phyloP scores from a whole-genome alignment of 176 grass and related monocot species.

The Eremochloa ophiuroides region DNA sequence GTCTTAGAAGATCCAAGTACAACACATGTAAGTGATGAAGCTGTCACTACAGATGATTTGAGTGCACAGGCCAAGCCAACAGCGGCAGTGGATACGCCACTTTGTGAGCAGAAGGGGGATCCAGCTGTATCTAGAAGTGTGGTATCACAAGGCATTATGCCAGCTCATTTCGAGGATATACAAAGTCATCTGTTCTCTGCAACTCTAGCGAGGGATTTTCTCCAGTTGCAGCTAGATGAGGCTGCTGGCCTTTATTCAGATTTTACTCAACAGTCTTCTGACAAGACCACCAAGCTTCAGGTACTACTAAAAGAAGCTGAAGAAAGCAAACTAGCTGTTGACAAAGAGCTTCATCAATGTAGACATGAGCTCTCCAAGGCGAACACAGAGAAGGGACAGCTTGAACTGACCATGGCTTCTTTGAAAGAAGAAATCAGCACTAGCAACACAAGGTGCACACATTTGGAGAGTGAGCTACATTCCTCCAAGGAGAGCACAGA shows the following conservation, averaged over 20 bases:
- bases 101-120: constrained; percentile 26
- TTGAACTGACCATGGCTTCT: constrained; percentile 36
- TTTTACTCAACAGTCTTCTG: constrained; percentile 31
- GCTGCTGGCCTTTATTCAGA: constrained; percentile 36
- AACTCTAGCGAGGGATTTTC: constrained; percentile 62
- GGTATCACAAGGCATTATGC: not conserved
- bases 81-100: not conserved
- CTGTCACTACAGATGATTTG: constrained; percentile 19
- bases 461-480: constrained; percentile 51
- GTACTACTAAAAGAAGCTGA: constrained; percentile 46
- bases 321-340: constrained; percentile 37
- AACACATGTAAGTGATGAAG: constrained; percentile 28
- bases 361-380: constrained; percentile 46
- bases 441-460: constrained; percentile 39
- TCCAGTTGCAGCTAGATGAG: constrained; percentile 67
- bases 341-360: constrained; percentile 58
- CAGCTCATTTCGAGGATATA: constrained; percentile 47
- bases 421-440: constrained; percentile 40
- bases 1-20: constrained; percentile 31
- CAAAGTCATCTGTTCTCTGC: constrained; percentile 57
- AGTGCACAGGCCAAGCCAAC: constrained; percentile 19
- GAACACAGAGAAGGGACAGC: constrained; percentile 48
- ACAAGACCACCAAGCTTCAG: constrained; percentile 45
- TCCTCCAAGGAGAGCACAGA: constrained; percentile 42
- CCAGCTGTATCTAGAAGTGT: constrained; percentile 8